Evolutionary conservation across 371 early-diverging fungal species (phyloP), one percentile per base, ranked within the genome.

Genomic region (Mucor velutinosus): DNA sequence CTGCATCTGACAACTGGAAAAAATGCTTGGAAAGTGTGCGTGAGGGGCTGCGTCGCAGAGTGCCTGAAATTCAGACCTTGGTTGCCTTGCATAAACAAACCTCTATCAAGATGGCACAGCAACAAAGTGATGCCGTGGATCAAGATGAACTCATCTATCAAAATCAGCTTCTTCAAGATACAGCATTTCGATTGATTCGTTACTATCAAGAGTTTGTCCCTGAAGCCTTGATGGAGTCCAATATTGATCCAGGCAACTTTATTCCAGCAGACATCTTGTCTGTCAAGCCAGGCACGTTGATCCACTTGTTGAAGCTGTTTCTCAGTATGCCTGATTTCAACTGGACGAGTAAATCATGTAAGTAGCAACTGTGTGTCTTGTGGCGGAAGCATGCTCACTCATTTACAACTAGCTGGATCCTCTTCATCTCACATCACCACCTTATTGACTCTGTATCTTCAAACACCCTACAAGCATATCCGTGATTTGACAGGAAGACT

Each of bases 21-120:
- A 70, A 68, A n/a, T 76, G 79, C 30, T 21, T 81, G 10, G 73
- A 70, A 3, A 65, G 56, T 23, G 64, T 82, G 11, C 70, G 76
- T 15, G 91, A 92, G 58, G 91, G 91, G 21, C 75, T 93, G 37
- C 80, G 90, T 57, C 80, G 89, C 29, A 82, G 91, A 15, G 69
- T 93, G 1, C 95, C 95, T 4, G 95, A 94, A 67, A 78, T 93
- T 21, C 89, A 90, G 49, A 84, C 86, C 6, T 67, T 93, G 21
- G 77, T 92, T 4, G 78, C 77, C 1, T 72, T 93, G 39, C 82
- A 87, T 33, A 80, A 83, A 33, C 70, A 73, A 35, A 69, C 75
- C 21, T 66, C 60, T 10, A 58, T 19, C 19, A 67, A 62, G 7
- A 67, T 41, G 19, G 49, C 23, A n/a, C 27, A 33, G 4, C 32